Evolutionary conservation across 371 early-diverging fungal species (phyloP).

Genomic region (Apophysomyces variabilis): DNA sequence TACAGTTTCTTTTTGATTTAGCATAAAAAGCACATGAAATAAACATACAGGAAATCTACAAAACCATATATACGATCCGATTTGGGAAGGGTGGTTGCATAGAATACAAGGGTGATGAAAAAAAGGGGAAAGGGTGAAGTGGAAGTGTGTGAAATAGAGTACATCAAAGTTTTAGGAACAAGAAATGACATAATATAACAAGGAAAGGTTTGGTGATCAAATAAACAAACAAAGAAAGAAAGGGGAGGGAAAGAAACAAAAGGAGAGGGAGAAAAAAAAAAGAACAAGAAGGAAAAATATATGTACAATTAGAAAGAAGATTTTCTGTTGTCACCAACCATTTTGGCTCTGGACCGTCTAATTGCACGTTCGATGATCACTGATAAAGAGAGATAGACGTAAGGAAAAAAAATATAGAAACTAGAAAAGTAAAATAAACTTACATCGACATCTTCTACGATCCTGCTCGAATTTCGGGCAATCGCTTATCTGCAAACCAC

Average conservation of each 20-base stretch:
- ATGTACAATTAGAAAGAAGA: not conserved
- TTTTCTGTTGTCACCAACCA: not conserved
- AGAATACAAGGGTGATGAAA: slow-evolving; percentile 10
- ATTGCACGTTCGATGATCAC: slow-evolving; percentile 14
- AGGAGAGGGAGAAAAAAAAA: not conserved
- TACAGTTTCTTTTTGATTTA: not conserved
- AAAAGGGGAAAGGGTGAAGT: not conserved
- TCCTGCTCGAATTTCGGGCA: slow-evolving; percentile 40
- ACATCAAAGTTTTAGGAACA: not conserved
- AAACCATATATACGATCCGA: slow-evolving; percentile 7
- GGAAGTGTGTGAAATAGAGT: slow-evolving; percentile 6
- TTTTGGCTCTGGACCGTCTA: slow-evolving; percentile 2
- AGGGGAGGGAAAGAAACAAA: not conserved
- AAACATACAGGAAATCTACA: slow-evolving; percentile 10
- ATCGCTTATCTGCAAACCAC: slow-evolving; percentile 39
- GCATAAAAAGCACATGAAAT: slow-evolving; percentile 11
- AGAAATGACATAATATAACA: slow-evolving; percentile 18
- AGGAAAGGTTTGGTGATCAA: not conserved
- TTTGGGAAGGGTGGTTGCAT: slow-evolving; percentile 5
- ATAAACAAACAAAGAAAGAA: slow-evolving; percentile 7
- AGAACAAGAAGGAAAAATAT: not conserved
- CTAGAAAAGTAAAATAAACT: not conserved
- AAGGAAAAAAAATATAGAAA: not conserved
- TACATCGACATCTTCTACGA: slow-evolving; percentile 42
- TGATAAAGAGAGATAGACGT: not conserved